phyloP scores from a whole-genome alignment of 2,329 filamentous ascomycete species.

The Sporothrix brunneoviolacea region DNA sequence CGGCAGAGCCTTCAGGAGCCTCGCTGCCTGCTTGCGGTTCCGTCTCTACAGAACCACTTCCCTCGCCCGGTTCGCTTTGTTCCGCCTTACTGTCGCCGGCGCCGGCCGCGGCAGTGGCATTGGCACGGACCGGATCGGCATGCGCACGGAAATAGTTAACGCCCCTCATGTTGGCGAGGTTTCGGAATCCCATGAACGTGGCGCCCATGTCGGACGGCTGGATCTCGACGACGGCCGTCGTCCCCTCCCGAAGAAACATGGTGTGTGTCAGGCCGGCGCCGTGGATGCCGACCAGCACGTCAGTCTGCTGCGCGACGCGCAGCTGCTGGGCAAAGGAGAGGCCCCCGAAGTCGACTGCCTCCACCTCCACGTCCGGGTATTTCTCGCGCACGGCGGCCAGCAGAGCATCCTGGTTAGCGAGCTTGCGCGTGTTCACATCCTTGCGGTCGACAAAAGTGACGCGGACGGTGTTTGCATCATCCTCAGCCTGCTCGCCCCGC shows the following conservation, averaged over 20 bases:
- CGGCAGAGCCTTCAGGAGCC: background rate
- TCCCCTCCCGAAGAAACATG: slow-evolving; percentile 32
- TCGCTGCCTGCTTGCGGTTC: background rate
- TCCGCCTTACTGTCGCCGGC: background rate
- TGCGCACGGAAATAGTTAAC: slow-evolving; percentile 33
- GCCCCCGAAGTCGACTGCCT: slow-evolving; percentile 31
- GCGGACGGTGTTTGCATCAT: slow-evolving; percentile 9
- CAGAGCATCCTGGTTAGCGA: slow-evolving; percentile 25
- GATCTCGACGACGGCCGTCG: slow-evolving; percentile 35
- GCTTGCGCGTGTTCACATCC: slow-evolving; percentile 22
- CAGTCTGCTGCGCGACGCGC: slow-evolving; percentile 27
- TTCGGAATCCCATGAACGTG: slow-evolving; percentile 33
- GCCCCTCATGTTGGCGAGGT: slow-evolving; percentile 32
- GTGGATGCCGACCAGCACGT: slow-evolving; percentile 37
- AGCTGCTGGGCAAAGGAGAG: slow-evolving; percentile 33
- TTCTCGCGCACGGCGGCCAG: slow-evolving; percentile 22
- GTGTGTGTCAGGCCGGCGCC: slow-evolving; percentile 36
- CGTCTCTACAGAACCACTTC: no score
- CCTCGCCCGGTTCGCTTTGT: no score
- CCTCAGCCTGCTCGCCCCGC: background rate
- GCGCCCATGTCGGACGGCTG: slow-evolving; percentile 29
- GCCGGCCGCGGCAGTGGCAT: background rate
- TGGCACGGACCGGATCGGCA: slow-evolving; percentile 17
- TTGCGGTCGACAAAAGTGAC: slow-evolving; percentile 32
- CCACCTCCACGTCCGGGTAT: slow-evolving; percentile 25